Conservation (phyloP, 164 flowering plant genomes). For the Pachysandra terminalis region DNA sequence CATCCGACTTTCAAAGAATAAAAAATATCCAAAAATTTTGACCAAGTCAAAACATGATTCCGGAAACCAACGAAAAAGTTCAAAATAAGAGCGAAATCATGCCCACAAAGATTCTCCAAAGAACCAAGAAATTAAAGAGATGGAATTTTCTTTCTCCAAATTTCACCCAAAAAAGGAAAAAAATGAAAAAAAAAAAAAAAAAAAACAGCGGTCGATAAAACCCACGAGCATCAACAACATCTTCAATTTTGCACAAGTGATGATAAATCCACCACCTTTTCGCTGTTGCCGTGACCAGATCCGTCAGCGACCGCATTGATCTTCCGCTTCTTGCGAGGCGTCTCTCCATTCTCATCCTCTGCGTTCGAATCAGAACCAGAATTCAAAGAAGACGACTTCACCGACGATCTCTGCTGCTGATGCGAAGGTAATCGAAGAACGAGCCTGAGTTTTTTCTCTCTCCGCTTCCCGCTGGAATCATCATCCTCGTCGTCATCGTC, state of each 20-base stretch:
- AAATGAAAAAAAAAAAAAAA: too few species aligned
- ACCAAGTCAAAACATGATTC: slow-evolving; percentile 32
- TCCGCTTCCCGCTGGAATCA: slow-evolving; percentile 25
- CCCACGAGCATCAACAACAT: not conserved
- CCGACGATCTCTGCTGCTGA: slow-evolving; percentile 9
- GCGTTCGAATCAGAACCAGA: slow-evolving; percentile 39
- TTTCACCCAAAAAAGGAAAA: too few species aligned
- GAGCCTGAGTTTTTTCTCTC: slow-evolving; percentile 54
- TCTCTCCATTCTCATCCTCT: slow-evolving; percentile 27
- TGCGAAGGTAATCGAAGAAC: slow-evolving; percentile 34
- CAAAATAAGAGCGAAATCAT: slow-evolving; percentile 26
- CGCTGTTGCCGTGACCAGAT: slow-evolving; percentile 23
- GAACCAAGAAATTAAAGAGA: slow-evolving; percentile 5
- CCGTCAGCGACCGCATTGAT: slow-evolving; percentile 46
- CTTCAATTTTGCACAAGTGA: not conserved
- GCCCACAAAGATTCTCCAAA: slow-evolving; percentile 4
- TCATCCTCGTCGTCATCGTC: slow-evolving; percentile 31
- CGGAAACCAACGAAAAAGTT: slow-evolving; percentile 11
- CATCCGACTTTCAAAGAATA: slow-evolving; percentile 5
- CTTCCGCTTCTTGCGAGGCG: slow-evolving; percentile 38
- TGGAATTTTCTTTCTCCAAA: not conserved
- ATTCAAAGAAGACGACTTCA: slow-evolving; percentile 24
- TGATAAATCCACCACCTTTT: slow-evolving; percentile 28
- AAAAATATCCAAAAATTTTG: slow-evolving; percentile 16
- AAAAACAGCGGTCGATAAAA: not conserved